Evolutionary conservation across 176 grass and related monocot species (phyloP), one percentile per base, ranked within the genome.

Genomic region (Carex scoparia): DNA sequence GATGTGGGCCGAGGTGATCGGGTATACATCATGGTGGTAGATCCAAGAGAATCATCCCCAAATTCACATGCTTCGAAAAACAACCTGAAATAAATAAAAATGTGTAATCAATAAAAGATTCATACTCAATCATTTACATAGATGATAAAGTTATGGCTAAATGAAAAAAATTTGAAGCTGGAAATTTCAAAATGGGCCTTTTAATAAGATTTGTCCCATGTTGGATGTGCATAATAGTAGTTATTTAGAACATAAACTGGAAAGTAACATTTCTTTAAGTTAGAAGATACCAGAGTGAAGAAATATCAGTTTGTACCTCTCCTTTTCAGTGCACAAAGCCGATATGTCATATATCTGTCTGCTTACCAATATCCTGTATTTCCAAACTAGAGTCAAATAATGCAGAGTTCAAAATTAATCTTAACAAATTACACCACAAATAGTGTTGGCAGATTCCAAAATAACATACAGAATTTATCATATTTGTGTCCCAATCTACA

Each of bases 11-110:
- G n/a, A 18, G 64, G 37, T 23, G 42, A 89, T 89, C 79, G 86
- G 4, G 91, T 92, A 88, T 99, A 99, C 90, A 99, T 88, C 96
- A 99, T 99, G n/a, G 93, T 95, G 7, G 91, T 95, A 66, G 93
- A 90, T 80, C 91, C 96, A 65, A 99, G 69, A 65, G 46, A 84
- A 87, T 99, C 96, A 33, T 91, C 84, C 62, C 84, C 93, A 28
- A 99, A 99, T 55, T 90, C 93, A 86, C 91, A 99, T 76, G 84
- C 87, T 90, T 92, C 59, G 42, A 99, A 94, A 88, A 99, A 95
- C 30, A 92, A 86, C 66, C 91, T 95, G 56, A 70, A 87, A 89
- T 48, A 80, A 78, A 80, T 76, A 4, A 3, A 65, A 30, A 63
- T 5, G 14, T 23, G 16, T 19, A 75, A 14, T 11, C 14, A 61